Evolutionary conservation across 805 yeast species (phyloP).

Genomic region (Sungouiozyma intestinalis): DNA sequence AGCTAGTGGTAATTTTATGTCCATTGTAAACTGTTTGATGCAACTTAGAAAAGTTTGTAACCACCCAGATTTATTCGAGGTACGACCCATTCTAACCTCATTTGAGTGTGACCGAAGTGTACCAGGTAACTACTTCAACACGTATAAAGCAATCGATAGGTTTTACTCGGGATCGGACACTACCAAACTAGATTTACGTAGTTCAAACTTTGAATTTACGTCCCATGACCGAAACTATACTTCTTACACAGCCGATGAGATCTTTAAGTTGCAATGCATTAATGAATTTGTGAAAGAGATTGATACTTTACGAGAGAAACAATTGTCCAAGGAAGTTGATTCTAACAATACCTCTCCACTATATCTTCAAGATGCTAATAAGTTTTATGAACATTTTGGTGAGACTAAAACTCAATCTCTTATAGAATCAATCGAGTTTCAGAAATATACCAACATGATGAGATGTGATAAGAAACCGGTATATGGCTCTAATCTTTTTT

Average conservation of each 20-base stretch:
- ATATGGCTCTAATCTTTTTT: constrained; percentile 51
- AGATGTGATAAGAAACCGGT: constrained; percentile 59
- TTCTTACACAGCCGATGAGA: constrained; percentile 37
- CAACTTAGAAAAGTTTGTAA: constrained; percentile 93
- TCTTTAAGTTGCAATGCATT: constrained; percentile 38
- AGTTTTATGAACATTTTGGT: constrained; percentile 49
- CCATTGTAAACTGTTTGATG: constrained; percentile 95
- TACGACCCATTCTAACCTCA: constrained; percentile 87
- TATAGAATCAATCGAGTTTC: constrained; percentile 44
- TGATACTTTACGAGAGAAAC: constrained; percentile 29
- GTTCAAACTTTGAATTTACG: constrained; percentile 52
- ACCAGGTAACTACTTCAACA: constrained; percentile 35
- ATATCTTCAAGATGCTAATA: constrained; percentile 33
- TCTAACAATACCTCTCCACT: constrained; percentile 5
- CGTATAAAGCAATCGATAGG: constrained; percentile 33
- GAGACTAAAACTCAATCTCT: constrained; percentile 42
- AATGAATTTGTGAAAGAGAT: constrained; percentile 36
- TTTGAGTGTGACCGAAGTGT: constrained; percentile 65
- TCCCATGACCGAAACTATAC: constrained; percentile 33
- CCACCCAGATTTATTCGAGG: constrained; percentile 94
- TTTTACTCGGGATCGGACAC: constrained; percentile 5
- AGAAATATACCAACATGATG: constrained; percentile 50
- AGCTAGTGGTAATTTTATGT: constrained; percentile 87
- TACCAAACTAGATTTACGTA: constrained; percentile 36
- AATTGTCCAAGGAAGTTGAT: constrained; percentile 5